phyloP scores from a whole-genome alignment of 352 stramenopile species.

The Hyaloperonospora brassicae region DNA sequence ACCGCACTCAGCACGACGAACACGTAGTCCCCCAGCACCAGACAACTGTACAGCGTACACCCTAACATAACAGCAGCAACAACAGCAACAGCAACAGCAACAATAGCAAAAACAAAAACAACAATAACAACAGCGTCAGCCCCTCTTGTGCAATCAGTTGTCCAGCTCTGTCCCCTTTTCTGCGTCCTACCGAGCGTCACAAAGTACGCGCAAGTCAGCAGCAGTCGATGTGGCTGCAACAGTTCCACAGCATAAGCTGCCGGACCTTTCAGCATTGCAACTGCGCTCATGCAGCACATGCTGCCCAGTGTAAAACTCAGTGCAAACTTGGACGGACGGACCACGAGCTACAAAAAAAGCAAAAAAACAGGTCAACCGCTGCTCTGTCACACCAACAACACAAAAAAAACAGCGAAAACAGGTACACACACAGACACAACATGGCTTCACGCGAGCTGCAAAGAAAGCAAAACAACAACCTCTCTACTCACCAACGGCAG shows the following conservation, averaged over 20 bases:
- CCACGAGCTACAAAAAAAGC: slow-evolving; percentile 40
- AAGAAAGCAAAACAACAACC: too few species aligned
- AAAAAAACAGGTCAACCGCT: slow-evolving; percentile 3
- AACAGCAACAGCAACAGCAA: neutral
- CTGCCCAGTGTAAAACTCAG: slow-evolving; percentile 77
- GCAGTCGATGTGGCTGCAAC: slow-evolving; percentile 52
- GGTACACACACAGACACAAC: neutral
- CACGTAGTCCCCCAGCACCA: slow-evolving; percentile 78
- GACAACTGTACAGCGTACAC: slow-evolving; percentile 70
- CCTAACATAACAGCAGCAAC: slow-evolving; percentile 14
- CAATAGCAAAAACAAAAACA: neutral
- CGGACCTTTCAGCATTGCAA: slow-evolving; percentile 72
- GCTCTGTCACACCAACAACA: neutral
- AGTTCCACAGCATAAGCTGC: slow-evolving; percentile 43
- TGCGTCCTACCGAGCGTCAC: slow-evolving; percentile 49
- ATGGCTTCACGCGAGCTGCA: too few species aligned
- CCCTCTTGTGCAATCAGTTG: neutral
- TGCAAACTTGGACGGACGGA: slow-evolving; percentile 76
- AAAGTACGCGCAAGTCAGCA: slow-evolving; percentile 64
- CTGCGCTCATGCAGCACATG: slow-evolving; percentile 62
- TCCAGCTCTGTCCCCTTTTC: neutral
- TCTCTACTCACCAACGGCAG: slow-evolving; percentile 37
- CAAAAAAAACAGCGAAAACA: slow-evolving; percentile 4
- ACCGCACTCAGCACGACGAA: slow-evolving; percentile 75
- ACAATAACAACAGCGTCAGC: slow-evolving; percentile 3